Evolutionary conservation across 1,139 yeast genomes (phyloP).

Genomic region (Hyphopichia wangnamkhiaoensis): DNA sequence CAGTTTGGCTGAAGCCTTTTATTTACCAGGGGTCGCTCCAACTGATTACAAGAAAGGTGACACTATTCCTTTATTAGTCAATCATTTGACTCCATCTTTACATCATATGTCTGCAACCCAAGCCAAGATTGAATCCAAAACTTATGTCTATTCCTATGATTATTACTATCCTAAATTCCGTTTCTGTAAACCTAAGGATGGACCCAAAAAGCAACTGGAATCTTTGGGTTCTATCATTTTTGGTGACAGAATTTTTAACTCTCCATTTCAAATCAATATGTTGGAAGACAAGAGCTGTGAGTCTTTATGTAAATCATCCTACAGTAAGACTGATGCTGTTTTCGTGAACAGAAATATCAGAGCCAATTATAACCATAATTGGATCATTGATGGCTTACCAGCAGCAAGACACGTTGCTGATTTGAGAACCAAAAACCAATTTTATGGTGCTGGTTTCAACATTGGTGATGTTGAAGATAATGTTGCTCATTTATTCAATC

Average conservation of each 20-base stretch:
- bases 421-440: slow-evolving; percentile 54
- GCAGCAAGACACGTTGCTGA: slow-evolving; percentile 69
- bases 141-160: slow-evolving; percentile 74
- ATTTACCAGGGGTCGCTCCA: slow-evolving; percentile 95
- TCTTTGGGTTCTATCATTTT: slow-evolving; percentile 89
- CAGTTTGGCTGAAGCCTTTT: slow-evolving; percentile 56
- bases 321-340: slow-evolving; percentile 64
- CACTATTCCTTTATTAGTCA: slow-evolving; percentile 74
- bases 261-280: slow-evolving; percentile 85
- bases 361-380: slow-evolving; percentile 84
- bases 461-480: slow-evolving; percentile 65
- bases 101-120: slow-evolving; percentile 38
- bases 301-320: slow-evolving; percentile 58
- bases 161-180: slow-evolving; percentile 83
- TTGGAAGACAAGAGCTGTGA: slow-evolving; percentile 69
- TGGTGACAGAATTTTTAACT: slow-evolving; percentile 93
- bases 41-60: slow-evolving; percentile 79
- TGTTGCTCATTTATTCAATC: slow-evolving; percentile 67
- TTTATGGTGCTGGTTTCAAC: slow-evolving; percentile 80
- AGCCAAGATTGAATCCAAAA: slow-evolving; percentile 36
- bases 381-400: slow-evolving; percentile 95
- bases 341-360: slow-evolving; percentile 78
- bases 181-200: slow-evolving; percentile 76
- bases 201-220: slow-evolving; percentile 77
- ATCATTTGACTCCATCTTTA: slow-evolving; percentile 83